phyloP scores from a whole-genome alignment of 2,329 filamentous ascomycete genomes.

The Raffaelea ambrosiae region DNA sequence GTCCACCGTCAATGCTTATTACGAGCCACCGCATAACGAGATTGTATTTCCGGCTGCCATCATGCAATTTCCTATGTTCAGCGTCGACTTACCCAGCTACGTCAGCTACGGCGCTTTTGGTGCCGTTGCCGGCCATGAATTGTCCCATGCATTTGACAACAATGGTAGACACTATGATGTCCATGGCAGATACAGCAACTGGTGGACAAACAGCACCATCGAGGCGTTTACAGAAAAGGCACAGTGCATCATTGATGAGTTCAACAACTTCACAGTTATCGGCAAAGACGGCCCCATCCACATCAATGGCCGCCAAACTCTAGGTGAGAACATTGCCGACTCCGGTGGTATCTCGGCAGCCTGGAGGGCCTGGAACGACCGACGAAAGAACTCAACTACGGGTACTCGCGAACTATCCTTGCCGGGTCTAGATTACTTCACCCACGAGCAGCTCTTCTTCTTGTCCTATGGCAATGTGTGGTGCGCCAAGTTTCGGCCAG shows the following conservation, averaged over 20 bases:
- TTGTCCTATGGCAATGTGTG: slow-evolving; percentile 56
- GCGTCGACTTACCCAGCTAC: slow-evolving; percentile 53
- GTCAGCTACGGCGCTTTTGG: slow-evolving; percentile 63
- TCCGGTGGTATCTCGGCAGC: slow-evolving; percentile 56
- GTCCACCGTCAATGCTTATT: slow-evolving; percentile 58
- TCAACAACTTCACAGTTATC: slow-evolving; percentile 49
- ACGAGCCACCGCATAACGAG: slow-evolving; percentile 55
- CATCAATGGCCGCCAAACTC: slow-evolving; percentile 54
- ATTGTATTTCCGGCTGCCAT: slow-evolving; percentile 64
- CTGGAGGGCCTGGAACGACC: slow-evolving; percentile 57
- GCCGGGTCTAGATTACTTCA: slow-evolving; percentile 52
- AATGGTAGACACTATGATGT: slow-evolving; percentile 57
- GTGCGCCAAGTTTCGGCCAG: slow-evolving; percentile 57
- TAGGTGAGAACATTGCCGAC: slow-evolving; percentile 66
- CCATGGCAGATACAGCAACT: slow-evolving; percentile 55
- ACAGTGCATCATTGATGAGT: slow-evolving; percentile 62
- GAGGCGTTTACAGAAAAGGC: slow-evolving; percentile 48
- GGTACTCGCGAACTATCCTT: slow-evolving; percentile 24
- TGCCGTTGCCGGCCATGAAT: slow-evolving; percentile 58
- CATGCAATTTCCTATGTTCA: slow-evolving; percentile 60
- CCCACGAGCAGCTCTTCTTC: slow-evolving; percentile 63
- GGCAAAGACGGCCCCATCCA: slow-evolving; percentile 48
- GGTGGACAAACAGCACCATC: slow-evolving; percentile 57
- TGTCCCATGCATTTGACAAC: slow-evolving; percentile 63
- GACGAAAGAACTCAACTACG: slow-evolving; percentile 25